phyloP scores from a whole-genome alignment of 306 rosid species.

The Crotalaria pallida region DNA sequence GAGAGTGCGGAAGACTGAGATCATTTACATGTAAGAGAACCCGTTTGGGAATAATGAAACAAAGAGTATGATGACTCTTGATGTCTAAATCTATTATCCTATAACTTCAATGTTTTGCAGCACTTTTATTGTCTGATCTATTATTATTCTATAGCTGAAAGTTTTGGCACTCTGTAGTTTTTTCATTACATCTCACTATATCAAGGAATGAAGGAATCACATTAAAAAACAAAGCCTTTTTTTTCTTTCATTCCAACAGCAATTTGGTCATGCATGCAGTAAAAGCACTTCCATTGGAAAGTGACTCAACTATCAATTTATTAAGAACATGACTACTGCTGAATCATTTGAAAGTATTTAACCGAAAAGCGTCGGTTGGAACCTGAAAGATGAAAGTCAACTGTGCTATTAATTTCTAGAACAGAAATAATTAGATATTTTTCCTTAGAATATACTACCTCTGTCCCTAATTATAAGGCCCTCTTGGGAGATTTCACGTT shows the following conservation, averaged over 20 bases:
- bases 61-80: background rate
- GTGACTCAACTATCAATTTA: background rate
- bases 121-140: background rate
- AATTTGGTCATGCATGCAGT: background rate
- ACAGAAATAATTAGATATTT: background rate
- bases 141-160: background rate
- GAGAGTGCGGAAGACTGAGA: slow-evolving; percentile 9
- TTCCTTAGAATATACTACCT: too few relatives aligned
- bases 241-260: background rate
- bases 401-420: background rate
- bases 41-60: slow-evolving; percentile 19
- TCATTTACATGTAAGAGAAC: slow-evolving; percentile 22
- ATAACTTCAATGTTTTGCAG: background rate
- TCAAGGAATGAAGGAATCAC: background rate
- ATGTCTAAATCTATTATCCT: background rate
- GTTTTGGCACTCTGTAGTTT: background rate
- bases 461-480: too few relatives aligned
- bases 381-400: slow-evolving; percentile 11
- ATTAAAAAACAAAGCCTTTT: background rate
- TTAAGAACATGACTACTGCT: background rate
- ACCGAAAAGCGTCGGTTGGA: background rate
- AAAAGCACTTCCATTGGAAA: background rate
- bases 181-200: background rate
- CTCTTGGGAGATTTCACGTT: too few relatives aligned
- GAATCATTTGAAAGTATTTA: background rate